Evolutionary conservation across 2,329 filamentous ascomycete species (phyloP).

Genomic region (Westerdykella sp.): DNA sequence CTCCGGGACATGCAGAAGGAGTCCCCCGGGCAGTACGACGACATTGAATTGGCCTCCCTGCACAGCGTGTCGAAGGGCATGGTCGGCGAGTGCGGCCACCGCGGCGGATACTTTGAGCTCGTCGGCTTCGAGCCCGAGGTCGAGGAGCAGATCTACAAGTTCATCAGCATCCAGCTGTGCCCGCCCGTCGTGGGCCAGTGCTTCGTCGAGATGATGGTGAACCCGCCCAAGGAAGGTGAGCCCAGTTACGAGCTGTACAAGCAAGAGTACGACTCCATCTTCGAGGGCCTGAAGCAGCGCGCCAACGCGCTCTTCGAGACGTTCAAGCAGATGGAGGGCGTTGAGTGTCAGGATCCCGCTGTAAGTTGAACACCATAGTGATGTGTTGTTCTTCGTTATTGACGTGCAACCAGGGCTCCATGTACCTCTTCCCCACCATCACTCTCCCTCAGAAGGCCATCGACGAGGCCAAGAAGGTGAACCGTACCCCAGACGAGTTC

Average conservation of each 20-base stretch:
- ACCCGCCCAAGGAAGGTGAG: constrained; percentile 78
- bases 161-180: constrained; percentile 94
- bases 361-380: constrained; percentile 35
- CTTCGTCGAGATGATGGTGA: constrained; percentile 95
- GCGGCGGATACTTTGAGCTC: constrained; percentile 96
- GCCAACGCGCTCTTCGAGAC: constrained; percentile 82
- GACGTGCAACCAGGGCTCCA: constrained; percentile 60
- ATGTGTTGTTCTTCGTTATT: constrained; percentile 2
- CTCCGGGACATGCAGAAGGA: constrained; percentile 72
- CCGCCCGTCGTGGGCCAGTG: constrained; percentile 94
- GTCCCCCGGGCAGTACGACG: constrained; percentile 66
- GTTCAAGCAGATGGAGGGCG: constrained; percentile 92
- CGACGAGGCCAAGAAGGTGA: constrained; percentile 66
- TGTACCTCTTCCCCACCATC: constrained; percentile 99
- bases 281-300: constrained; percentile 67
- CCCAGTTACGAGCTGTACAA: constrained; percentile 79
- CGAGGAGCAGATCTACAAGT: constrained; percentile 94
- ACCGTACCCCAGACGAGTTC: constrained; percentile 78
- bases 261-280: constrained; percentile 79
- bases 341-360: constrained; percentile 78
- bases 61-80: constrained; percentile 97
- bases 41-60: constrained; percentile 81
- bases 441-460: constrained; percentile 68
- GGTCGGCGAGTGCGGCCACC: constrained; percentile 97
- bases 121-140: constrained; percentile 81